phyloP scores from a whole-genome alignment of 2,329 filamentous ascomycete species.

The Ophiostoma populinum region DNA sequence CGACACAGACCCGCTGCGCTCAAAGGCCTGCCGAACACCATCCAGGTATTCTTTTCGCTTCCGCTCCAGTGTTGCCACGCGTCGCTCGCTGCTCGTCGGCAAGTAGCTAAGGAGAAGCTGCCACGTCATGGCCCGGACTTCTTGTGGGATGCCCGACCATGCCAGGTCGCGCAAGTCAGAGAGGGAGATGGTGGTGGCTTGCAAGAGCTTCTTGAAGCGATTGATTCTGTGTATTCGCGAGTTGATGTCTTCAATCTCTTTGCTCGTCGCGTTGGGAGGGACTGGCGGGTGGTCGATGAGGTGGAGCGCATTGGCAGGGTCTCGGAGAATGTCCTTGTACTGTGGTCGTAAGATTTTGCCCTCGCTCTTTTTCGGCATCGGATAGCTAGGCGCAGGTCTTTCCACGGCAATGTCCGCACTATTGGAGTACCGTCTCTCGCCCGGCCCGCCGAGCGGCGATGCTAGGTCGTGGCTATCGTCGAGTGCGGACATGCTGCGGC shows the following conservation, averaged over 20 bases:
- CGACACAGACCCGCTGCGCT: conserved; percentile 33
- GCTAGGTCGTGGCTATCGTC: conserved; percentile 13
- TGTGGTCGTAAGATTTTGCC: conserved; percentile 93
- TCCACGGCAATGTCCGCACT: conserved; percentile 92
- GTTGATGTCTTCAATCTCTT: conserved; percentile 72
- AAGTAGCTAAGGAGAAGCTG: conserved; percentile 88
- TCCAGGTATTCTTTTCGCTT: conserved; percentile 96
- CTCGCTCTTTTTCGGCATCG: conserved; percentile 73
- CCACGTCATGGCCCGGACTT: conserved; percentile 98
- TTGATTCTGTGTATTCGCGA: conserved; percentile 87
- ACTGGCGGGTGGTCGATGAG: conserved; percentile 76
- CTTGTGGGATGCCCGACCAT: conserved; percentile 88
- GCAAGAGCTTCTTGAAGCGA: conserved; percentile 92
- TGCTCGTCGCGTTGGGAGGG: conserved; percentile 55
- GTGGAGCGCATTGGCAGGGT: conserved; percentile 85
- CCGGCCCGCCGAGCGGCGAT: conserved; percentile 21
- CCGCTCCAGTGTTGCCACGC: conserved; percentile 75
- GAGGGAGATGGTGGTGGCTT: conserved; percentile 76
- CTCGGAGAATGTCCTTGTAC: conserved; percentile 86
- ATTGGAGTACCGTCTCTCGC: conserved; percentile 50
- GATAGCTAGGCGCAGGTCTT: conserved; percentile 65
- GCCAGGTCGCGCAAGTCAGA: conserved; percentile 69
- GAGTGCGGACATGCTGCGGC: conserved; percentile 15
- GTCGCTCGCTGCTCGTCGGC: conserved; percentile 86
- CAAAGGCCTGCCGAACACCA: conserved; percentile 60